A percentile compares a stretch with the other conserved stretches of the same genome.
Evolutionary conservation across 2,329 filamentous ascomycete species (phyloP).

Genomic region (Phymatotrichopsis omnivora): DNA sequence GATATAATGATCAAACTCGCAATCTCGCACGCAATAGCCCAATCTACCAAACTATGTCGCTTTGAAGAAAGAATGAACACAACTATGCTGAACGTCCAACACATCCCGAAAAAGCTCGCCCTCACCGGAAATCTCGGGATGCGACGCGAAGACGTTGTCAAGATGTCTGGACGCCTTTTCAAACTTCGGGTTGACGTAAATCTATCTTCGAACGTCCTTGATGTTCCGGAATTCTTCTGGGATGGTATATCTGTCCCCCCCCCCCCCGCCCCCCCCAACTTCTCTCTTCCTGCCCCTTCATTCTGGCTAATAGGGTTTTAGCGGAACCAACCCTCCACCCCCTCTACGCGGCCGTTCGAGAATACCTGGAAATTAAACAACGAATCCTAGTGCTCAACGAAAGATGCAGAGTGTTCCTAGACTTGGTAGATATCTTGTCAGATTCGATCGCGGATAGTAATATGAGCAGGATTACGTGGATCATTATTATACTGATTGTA

Average conservation of each 20-base stretch:
- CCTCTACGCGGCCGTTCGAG: conserved; percentile 84
- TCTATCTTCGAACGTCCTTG: conserved; percentile 92
- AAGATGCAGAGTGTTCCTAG: conserved; percentile 89
- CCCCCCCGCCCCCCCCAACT: too few species aligned
- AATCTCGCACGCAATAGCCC: conserved; percentile 93
- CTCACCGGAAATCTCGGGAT: conserved; percentile 84
- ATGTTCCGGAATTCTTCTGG: conserved; percentile 98
- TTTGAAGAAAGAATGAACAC: conserved; percentile 94
- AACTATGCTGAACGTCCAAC: conserved; percentile 86
- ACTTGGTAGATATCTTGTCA: conserved; percentile 86
- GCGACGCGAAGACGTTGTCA: conserved; percentile 83
- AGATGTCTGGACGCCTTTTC: conserved; percentile 80
- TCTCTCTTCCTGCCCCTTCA: too few species aligned
- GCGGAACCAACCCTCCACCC: conserved; percentile 86
- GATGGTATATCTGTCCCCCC: too few species aligned
- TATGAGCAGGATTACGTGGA: conserved; percentile 96
- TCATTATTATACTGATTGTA: conserved; percentile 87
- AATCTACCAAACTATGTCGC: conserved; percentile 91
- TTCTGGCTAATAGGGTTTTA: too few species aligned
- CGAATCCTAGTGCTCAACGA: conserved; percentile 96
- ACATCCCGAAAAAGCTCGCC: conserved; percentile 80
- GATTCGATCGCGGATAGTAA: conserved; percentile 89
- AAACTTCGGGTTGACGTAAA: conserved; percentile 95
- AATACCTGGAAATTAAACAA: conserved; percentile 94
- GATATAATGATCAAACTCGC: conserved; percentile 99